Evolutionary conservation across 495 filamentous ascomycete species (phyloP).

Genomic region (Hyaloscypha variabilis): DNA sequence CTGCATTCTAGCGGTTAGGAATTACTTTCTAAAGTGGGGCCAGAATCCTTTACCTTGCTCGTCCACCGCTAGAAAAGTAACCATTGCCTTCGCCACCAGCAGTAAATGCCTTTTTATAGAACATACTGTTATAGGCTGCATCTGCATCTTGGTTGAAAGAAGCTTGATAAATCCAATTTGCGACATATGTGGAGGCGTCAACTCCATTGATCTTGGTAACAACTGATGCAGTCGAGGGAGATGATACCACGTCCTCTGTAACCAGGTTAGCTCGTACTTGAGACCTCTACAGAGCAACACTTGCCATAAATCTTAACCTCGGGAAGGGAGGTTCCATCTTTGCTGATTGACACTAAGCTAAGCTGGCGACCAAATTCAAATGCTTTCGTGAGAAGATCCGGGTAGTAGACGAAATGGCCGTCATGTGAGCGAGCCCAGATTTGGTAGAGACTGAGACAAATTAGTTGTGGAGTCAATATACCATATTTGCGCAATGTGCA

Average conservation of each 20-base stretch:
- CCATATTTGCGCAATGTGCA: too few relatives aligned
- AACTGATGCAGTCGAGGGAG: conserved; percentile 25
- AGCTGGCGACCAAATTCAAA: conserved; percentile 38
- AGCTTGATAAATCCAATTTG: conserved; percentile 23
- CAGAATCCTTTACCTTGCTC: conserved; percentile 13
- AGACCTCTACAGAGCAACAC: neutral
- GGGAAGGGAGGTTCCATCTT: conserved; percentile 39
- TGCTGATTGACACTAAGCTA: conserved; percentile 42
- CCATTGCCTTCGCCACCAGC: conserved; percentile 38
- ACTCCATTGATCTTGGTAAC: conserved; percentile 31
- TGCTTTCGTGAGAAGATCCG: conserved; percentile 42
- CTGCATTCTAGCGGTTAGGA: conserved; percentile 16
- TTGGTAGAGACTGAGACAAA: conserved; percentile 28
- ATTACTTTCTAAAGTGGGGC: neutral
- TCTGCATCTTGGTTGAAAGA: conserved; percentile 42
- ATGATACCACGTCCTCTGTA: conserved; percentile 27
- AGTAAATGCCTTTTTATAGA: conserved; percentile 30
- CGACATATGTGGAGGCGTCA: conserved; percentile 31
- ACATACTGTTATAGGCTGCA: conserved; percentile 52
- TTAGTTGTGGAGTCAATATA: too few relatives aligned
- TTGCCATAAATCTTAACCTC: conserved; percentile 41
- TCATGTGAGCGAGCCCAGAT: conserved; percentile 45
- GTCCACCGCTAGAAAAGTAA: conserved; percentile 32
- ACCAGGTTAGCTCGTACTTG: neutral
- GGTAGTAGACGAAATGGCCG: conserved; percentile 45